Base-by-base conservation (phyloP, 768 basidiomycete species). In the Boletus rubescentipes region DNA sequence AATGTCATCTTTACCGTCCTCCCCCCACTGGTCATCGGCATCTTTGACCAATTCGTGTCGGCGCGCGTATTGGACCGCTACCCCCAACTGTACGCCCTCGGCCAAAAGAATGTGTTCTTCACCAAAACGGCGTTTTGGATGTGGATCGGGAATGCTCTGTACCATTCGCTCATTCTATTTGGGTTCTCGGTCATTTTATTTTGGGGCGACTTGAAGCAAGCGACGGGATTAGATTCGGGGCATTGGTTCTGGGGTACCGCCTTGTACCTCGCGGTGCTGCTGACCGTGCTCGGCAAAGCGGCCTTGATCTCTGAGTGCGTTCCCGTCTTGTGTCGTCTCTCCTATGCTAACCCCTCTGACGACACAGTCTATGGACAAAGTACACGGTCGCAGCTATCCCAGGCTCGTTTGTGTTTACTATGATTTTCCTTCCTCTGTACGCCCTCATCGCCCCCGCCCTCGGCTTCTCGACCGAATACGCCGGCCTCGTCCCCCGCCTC, bases 181-280 rank as follows among this genome's bases (percentile, higher is more conserved):
- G 52, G 52, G 1, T 46, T 53, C 9, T 53, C 45, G 38, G 39
- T 53, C 38, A 35, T 53, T 1, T 31, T 47, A 31, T 98, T 95
- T 73, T 93, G 93, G 89, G 92, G 92, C 40, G 94, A 95, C 66
- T 73, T 97, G 58, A 89, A 93, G 62, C 84, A 89, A 49, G 72
- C 81, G 0, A 77, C 84, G 49, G 97, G 97, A 2, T 77, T 82
- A 51, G 91, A 96, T 67, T 84, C 89, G 11, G 96, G 93, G 1
- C 93, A 94, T 75, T 99, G 97, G 97, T 91, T 95, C 62, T 99
- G 96, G 96, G 97, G 97, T 45, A 96, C 93, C 12, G 91, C 89
- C 21, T 73, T 98, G n/a, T 99, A 98, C 69, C 82, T 98, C 42
- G 86, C 90, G 1, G 92, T 97, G 9, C 79, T 98, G 29, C 77